Evolutionary conservation across 257 asterid species (phyloP).

Genomic region (Coffea eugenioides): DNA sequence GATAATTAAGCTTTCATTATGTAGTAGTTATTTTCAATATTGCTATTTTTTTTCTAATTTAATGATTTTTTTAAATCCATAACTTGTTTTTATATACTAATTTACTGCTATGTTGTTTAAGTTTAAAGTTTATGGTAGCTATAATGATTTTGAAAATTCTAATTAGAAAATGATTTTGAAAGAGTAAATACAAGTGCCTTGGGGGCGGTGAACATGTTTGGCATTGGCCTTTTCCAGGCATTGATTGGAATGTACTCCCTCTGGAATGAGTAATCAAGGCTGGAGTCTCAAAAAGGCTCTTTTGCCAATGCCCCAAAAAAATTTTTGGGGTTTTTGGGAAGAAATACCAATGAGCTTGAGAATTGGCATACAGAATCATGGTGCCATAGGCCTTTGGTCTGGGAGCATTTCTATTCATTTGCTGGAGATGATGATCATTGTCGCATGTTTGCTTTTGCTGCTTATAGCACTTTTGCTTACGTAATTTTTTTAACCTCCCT

Average conservation of each 20-base stretch:
- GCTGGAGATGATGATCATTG: slow-evolving; percentile 26
- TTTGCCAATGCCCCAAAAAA: slow-evolving; percentile 26
- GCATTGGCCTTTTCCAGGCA: slow-evolving; percentile 20
- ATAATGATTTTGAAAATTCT: no score
- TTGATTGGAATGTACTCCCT: slow-evolving; percentile 52
- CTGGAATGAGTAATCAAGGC: slow-evolving; percentile 61
- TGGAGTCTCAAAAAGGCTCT: slow-evolving; percentile 83
- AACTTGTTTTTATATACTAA: no score
- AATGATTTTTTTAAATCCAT: no score
- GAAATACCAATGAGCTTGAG: slow-evolving; percentile 72
- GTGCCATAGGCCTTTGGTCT: slow-evolving; percentile 96
- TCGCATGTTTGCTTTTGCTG: slow-evolving; percentile 1
- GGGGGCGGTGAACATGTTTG: slow-evolving; percentile 14
- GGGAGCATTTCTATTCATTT: slow-evolving; percentile 55
- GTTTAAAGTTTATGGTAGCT: no score
- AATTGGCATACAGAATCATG: slow-evolving; percentile 51
- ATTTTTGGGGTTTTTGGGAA: slow-evolving; percentile 40
- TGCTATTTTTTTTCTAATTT: no score
- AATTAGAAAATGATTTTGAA: no score
- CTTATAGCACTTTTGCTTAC: background rate
- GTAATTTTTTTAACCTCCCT: background rate
- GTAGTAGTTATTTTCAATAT: no score
- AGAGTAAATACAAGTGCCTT: background rate
- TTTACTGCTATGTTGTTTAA: no score
- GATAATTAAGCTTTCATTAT: no score